phyloP scores from a whole-genome alignment of 352 stramenopile species.

The Pythium scleroteichum region DNA sequence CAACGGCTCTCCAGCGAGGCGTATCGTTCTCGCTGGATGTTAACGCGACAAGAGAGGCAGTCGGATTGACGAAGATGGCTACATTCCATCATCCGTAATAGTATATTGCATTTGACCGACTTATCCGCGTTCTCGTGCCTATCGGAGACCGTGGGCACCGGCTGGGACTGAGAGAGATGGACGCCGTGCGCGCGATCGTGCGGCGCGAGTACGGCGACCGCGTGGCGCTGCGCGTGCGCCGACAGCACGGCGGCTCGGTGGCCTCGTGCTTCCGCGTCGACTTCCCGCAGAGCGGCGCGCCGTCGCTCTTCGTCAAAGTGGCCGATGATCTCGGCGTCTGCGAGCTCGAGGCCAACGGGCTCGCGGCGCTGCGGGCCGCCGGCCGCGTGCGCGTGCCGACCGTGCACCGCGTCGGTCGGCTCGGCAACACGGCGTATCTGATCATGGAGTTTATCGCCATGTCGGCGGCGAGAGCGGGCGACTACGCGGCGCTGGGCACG shows the following conservation, averaged over 20 bases:
- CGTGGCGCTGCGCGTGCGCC: conserved; percentile 8
- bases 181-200: conserved; percentile 12
- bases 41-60: no score
- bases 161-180: neutral
- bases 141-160: no score
- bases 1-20: no score
- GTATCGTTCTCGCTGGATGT: no score
- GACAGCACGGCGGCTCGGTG: conserved; percentile 20
- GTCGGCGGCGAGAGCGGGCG: neutral
- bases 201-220: neutral
- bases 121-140: no score
- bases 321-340: conserved; percentile 4
- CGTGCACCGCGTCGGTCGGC: neutral
- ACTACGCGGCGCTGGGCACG: conserved; percentile 12
- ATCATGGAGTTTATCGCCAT: conserved; percentile 16
- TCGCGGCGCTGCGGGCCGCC: conserved; percentile 5
- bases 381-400: conserved; percentile 6
- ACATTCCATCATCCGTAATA: no score
- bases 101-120: no score
- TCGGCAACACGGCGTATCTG: conserved; percentile 15
- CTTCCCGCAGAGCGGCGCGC: neutral
- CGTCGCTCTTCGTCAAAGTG: conserved; percentile 23
- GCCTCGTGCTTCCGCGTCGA: conserved; percentile 18
- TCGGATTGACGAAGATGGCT: no score
- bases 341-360: conserved; percentile 8